Evolutionary conservation across 2,329 filamentous ascomycete species (phyloP).

Genomic region (Juglanconis oblonga): DNA sequence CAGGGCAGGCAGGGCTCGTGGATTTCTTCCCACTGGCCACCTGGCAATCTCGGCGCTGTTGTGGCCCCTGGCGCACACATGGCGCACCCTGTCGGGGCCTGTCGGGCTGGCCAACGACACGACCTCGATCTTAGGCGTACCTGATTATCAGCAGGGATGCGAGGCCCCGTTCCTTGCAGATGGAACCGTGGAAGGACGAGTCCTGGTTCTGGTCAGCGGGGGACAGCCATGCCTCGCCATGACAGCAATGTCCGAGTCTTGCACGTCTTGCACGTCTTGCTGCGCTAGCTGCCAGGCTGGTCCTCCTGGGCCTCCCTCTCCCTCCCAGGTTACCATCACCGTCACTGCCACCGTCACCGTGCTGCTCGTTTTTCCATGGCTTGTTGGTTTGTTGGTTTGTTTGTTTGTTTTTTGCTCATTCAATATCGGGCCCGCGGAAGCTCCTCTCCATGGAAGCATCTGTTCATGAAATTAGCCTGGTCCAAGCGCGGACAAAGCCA

Average conservation of each 20-base stretch:
- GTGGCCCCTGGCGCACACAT: conserved; percentile 5
- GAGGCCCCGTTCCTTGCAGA: conserved; percentile 20
- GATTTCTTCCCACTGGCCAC: not conserved
- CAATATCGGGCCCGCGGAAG: too few species aligned
- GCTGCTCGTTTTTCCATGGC: too few species aligned
- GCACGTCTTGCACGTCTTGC: not conserved
- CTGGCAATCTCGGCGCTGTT: conserved; percentile 8
- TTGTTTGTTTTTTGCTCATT: not conserved
- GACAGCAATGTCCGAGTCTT: not conserved
- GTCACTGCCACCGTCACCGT: too few species aligned
- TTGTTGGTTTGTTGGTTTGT: not conserved
- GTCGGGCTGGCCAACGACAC: conserved; percentile 13
- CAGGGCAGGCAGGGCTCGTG: not conserved
- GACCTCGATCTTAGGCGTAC: conserved; percentile 13
- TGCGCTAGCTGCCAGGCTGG: not conserved
- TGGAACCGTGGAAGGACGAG: conserved; percentile 11
- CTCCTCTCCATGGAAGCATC: too few species aligned
- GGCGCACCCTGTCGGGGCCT: not conserved
- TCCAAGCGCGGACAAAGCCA: not conserved
- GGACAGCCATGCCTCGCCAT: not conserved
- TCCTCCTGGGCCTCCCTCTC: not conserved
- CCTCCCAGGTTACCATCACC: not conserved
- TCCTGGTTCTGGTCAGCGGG: not conserved
- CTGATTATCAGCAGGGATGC: conserved; percentile 14
- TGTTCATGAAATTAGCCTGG: not conserved